Conservation (phyloP, 495 filamentous ascomycete genomes). For the Paragyromitra xinjiangensis region DNA sequence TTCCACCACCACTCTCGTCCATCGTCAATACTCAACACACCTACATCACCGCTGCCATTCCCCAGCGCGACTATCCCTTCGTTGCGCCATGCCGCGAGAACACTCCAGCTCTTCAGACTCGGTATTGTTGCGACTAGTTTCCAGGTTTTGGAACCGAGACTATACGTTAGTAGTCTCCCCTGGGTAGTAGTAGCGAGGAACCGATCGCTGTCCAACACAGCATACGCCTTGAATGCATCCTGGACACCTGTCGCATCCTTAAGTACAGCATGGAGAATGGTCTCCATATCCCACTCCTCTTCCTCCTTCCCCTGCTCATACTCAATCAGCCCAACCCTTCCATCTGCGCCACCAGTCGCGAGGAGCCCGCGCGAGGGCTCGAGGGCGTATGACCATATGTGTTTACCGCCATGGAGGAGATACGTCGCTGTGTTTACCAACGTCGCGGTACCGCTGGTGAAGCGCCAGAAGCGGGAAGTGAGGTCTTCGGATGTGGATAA, state of each 20-base stretch:
- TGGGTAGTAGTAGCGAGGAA: slow-evolving; percentile 69
- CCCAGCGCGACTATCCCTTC: slow-evolving; percentile 49
- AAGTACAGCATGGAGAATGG: slow-evolving; percentile 24
- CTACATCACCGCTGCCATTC: slow-evolving; percentile 35
- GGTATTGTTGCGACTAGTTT: slow-evolving; percentile 24
- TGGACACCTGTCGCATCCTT: slow-evolving; percentile 27
- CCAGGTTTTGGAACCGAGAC: slow-evolving; percentile 39
- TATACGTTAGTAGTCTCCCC: slow-evolving; percentile 69
- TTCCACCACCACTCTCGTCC: slow-evolving; percentile 30
- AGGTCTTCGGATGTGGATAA: slow-evolving; percentile 84
- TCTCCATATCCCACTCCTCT: slow-evolving; percentile 45
- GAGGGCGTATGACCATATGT: slow-evolving; percentile 82
- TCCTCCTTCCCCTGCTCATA: slow-evolving; percentile 29
- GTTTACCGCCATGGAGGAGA: slow-evolving; percentile 80
- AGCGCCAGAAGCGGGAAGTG: slow-evolving; percentile 73
- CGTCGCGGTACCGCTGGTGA: slow-evolving; percentile 56
- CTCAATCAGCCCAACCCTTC: slow-evolving; percentile 64
- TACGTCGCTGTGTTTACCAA: slow-evolving; percentile 66
- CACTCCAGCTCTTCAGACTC: slow-evolving; percentile 38
- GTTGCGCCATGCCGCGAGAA: slow-evolving; percentile 47
- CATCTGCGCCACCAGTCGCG: slow-evolving; percentile 89
- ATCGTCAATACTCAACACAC: slow-evolving; percentile 20
- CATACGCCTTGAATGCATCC: slow-evolving; percentile 70
- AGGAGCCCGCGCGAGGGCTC: slow-evolving; percentile 59
- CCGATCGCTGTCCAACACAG: slow-evolving; percentile 67